These are phyloP conservation scores for Thermothielavioides terrestris DNA, from an alignment of 495 filamentous ascomycete species.

Conservation along the genomic window DNA sequence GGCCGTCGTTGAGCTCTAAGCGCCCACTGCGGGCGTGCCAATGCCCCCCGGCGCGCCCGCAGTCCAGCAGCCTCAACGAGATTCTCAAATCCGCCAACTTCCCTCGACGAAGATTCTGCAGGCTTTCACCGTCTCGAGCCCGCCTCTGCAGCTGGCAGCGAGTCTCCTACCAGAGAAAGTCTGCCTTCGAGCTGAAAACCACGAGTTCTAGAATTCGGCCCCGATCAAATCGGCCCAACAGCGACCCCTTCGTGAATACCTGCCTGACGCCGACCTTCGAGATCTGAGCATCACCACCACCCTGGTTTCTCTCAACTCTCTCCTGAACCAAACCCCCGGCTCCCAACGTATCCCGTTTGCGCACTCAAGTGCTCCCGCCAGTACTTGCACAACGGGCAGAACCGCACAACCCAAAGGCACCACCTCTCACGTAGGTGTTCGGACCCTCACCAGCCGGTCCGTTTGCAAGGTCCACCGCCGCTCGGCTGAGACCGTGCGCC, in stretches of 20 bases:
- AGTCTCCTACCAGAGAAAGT: constrained; percentile 16
- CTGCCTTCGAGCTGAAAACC: constrained; percentile 25
- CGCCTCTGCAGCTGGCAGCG: constrained; percentile 10
- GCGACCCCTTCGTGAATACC: constrained; percentile 1
- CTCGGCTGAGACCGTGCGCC: constrained; percentile 22
- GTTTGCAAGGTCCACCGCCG: constrained; percentile 29
- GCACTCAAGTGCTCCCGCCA: too few relatives aligned
- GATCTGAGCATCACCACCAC: neutral
- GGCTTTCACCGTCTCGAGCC: constrained; percentile 38
- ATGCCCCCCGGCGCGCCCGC: constrained; percentile 40
- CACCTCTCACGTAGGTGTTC: neutral
- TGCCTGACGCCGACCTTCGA: too few relatives aligned
- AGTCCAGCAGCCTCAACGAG: constrained; percentile 80
- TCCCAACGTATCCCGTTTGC: too few relatives aligned
- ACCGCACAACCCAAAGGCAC: too few relatives aligned
- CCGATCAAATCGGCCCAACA: constrained; percentile 10
- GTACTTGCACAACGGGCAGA: too few relatives aligned
- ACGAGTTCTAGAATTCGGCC: constrained; percentile 17
- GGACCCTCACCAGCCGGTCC: neutral
- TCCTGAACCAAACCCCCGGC: too few relatives aligned
- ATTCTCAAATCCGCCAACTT: constrained; percentile 54
- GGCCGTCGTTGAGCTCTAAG: constrained; percentile 94
- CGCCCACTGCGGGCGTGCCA: constrained; percentile 65
- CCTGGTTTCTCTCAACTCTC: neutral
- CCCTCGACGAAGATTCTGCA: constrained; percentile 67